A percentile compares a stretch with the other conserved stretches of the same genome.
phyloP scores from a whole-genome alignment of 1,284 basidiomycete species.

The Marasmius sp. region DNA sequence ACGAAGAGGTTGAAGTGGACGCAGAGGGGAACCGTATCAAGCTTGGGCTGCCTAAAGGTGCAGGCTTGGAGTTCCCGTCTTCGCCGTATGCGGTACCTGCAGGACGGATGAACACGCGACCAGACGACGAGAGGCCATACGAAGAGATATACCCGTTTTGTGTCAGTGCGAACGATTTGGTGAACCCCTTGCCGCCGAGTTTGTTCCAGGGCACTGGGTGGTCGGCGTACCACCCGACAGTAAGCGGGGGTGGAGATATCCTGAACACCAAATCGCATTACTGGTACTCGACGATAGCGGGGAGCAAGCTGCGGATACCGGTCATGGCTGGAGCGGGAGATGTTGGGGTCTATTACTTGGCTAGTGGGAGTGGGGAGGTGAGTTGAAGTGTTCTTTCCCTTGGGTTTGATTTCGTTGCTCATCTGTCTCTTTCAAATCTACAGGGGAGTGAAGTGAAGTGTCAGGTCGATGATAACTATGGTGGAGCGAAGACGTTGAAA shows the following conservation, averaged over 20 bases:
- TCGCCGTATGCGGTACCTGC: slow-evolving; percentile 61
- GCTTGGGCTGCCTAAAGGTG: slow-evolving; percentile 21
- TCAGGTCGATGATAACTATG: slow-evolving; percentile 84
- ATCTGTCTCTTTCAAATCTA: neutral
- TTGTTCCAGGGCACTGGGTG: slow-evolving; percentile 91
- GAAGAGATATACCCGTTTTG: slow-evolving; percentile 89
- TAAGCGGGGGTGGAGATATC: neutral
- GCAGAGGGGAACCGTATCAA: slow-evolving; percentile 28
- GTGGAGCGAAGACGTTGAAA: slow-evolving; percentile 59
- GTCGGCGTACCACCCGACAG: slow-evolving; percentile 71
- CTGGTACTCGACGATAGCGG: slow-evolving; percentile 82
- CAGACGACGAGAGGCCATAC: slow-evolving; percentile 55
- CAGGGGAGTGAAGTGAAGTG: slow-evolving; percentile 70
- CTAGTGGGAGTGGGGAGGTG: slow-evolving; percentile 46
- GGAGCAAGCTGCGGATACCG: slow-evolving; percentile 75
- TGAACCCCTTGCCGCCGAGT: slow-evolving; percentile 88
- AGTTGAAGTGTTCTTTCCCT: neutral
- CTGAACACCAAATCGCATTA: slow-evolving; percentile 71
- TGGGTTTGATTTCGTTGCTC: neutral
- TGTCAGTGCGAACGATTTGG: slow-evolving; percentile 89
- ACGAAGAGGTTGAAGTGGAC: slow-evolving; percentile 28
- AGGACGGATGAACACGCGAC: slow-evolving; percentile 73
- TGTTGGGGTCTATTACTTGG: slow-evolving; percentile 76
- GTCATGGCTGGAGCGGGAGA: slow-evolving; percentile 76
- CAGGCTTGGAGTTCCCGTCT: slow-evolving; percentile 24